Conservation (phyloP, 495 filamentous ascomycete species). For the Annulohypoxylon bovei region DNA sequence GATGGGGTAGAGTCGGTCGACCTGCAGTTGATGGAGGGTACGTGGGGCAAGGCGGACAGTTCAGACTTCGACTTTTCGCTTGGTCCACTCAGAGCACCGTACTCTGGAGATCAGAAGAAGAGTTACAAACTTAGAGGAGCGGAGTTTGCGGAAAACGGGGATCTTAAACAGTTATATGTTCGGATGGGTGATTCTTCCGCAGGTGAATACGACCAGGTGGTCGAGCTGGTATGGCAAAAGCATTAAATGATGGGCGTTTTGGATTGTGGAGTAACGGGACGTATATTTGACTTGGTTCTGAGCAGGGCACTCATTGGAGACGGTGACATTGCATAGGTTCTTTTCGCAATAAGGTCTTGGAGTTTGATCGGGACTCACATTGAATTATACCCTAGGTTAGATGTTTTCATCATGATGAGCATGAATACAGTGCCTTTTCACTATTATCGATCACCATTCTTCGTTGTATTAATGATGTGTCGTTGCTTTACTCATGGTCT, state of each 20-base stretch:
- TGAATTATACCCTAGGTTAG: slow-evolving; percentile 13
- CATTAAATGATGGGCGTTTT: slow-evolving; percentile 31
- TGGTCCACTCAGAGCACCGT: slow-evolving; percentile 57
- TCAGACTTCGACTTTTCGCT: slow-evolving; percentile 60
- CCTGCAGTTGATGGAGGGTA: slow-evolving; percentile 68
- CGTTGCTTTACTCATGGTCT: background rate
- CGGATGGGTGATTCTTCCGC: slow-evolving; percentile 26
- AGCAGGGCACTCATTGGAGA: background rate
- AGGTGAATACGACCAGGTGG: slow-evolving; percentile 39
- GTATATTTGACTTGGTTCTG: background rate
- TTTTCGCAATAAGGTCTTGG: slow-evolving; percentile 1
- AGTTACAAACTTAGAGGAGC: slow-evolving; percentile 47
- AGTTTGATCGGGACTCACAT: background rate
- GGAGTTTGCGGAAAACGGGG: slow-evolving; percentile 31
- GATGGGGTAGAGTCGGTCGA: slow-evolving; percentile 59
- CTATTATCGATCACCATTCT: background rate
- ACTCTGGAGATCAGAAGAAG: slow-evolving; percentile 46
- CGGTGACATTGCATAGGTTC: slow-evolving; percentile 1
- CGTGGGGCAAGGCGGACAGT: slow-evolving; percentile 64
- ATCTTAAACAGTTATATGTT: slow-evolving; percentile 43
- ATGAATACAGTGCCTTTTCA: background rate
- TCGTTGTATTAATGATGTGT: background rate
- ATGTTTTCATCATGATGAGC: background rate
- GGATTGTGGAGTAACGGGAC: background rate
- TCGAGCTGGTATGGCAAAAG: slow-evolving; percentile 43